Conservation (phyloP, 768 basidiomycete species). For the Leccinellum albellum region DNA sequence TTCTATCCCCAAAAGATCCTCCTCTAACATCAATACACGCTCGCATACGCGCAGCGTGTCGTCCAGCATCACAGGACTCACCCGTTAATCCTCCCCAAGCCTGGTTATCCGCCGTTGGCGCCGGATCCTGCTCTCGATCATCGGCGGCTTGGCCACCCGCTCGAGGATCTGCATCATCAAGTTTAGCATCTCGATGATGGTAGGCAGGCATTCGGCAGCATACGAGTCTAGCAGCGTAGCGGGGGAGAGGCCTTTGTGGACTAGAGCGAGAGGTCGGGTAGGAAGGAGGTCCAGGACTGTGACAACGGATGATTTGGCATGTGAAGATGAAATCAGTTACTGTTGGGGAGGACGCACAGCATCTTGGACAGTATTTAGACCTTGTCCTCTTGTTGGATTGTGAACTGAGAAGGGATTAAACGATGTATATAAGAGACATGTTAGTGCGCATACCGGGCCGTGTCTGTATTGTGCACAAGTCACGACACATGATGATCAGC, state of each 20-base stretch:
- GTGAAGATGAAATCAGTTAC: neutral
- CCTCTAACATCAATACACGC: neutral
- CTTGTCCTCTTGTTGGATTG: slow-evolving; percentile 26
- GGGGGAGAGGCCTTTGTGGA: slow-evolving; percentile 33
- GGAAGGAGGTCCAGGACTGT: no score
- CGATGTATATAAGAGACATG: neutral
- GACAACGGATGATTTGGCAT: no score
- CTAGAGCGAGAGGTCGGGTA: slow-evolving; percentile 33
- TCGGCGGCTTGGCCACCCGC: no score
- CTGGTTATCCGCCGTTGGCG: slow-evolving; percentile 13
- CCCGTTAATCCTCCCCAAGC: slow-evolving; percentile 34
- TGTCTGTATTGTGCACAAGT: slow-evolving; percentile 31
- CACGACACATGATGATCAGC: neutral
- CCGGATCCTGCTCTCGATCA: neutral
- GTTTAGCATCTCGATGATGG: slow-evolving; percentile 44
- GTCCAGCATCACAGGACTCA: slow-evolving; percentile 34
- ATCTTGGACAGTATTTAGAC: slow-evolving; percentile 39
- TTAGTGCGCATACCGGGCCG: slow-evolving; percentile 35
- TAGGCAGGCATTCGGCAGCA: slow-evolving; percentile 39
- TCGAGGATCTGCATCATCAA: slow-evolving; percentile 32
- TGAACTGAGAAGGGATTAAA: slow-evolving; percentile 8
- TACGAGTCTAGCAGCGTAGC: slow-evolving; percentile 39
- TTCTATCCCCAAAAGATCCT: no score
- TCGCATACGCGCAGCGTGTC: slow-evolving; percentile 14
- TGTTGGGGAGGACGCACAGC: slow-evolving; percentile 27